Evolutionary conservation across 768 basidiomycete species (phyloP).

Genomic region (Cantharellus anzutake): DNA sequence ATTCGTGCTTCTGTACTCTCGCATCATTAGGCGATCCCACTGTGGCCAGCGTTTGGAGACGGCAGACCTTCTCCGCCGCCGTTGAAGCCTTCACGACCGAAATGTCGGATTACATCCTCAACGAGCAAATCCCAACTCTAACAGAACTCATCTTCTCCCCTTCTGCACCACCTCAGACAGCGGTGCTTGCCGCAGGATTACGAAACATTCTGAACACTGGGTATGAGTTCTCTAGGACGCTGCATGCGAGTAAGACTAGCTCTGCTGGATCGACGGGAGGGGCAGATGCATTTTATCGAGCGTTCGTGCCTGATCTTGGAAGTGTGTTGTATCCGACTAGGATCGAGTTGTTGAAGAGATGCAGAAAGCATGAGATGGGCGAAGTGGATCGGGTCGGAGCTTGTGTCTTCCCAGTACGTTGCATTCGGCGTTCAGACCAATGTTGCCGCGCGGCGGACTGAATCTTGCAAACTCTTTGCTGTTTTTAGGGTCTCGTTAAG

Average conservation of each 20-base stretch:
- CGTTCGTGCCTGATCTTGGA: slow-evolving; percentile 70
- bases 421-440: not conserved
- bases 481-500: not conserved
- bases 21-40: slow-evolving; percentile 49
- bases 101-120: slow-evolving; percentile 45
- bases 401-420: slow-evolving; percentile 67
- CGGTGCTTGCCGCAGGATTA: slow-evolving; percentile 16
- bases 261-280: slow-evolving; percentile 21
- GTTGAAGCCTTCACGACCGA: slow-evolving; percentile 58
- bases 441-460: not conserved
- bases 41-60: slow-evolving; percentile 78
- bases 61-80: slow-evolving; percentile 77
- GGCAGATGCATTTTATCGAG: slow-evolving; percentile 61
- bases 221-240: slow-evolving; percentile 68
- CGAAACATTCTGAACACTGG: slow-evolving; percentile 49
- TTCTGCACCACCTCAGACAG: not conserved
- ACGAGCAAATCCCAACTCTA: slow-evolving; percentile 52
- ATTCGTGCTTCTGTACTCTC: not conserved
- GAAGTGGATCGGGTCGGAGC: slow-evolving; percentile 62
- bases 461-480: not conserved
- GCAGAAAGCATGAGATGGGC: slow-evolving; percentile 53
- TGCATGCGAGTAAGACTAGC: slow-evolving; percentile 40
- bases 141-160: slow-evolving; percentile 28
- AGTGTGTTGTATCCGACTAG: slow-evolving; percentile 55
- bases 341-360: slow-evolving; percentile 71